Evolutionary conservation across 2,329 filamentous ascomycete genomes (phyloP), one percentile per base, ranked within the genome.

Genomic region (Cladosporium cucumerinum): DNA sequence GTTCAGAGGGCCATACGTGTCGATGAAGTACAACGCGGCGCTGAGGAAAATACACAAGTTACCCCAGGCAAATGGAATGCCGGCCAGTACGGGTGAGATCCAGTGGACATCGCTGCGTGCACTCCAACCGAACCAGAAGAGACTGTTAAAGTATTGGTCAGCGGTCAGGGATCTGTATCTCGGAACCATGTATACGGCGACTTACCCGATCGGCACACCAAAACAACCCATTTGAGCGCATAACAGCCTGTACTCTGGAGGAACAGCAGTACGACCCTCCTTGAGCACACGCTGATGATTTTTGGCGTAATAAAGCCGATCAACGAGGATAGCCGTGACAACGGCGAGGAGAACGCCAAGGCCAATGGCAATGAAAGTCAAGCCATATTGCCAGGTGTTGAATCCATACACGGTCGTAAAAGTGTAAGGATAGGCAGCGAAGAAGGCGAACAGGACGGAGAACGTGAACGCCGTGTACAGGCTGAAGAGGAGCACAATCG

Each of bases 371-470:
- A 94, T 72, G 76, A 97, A 97, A 8, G 87, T 84, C 64, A 95
- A 79, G 16, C 93, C 93, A 18, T 86, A 82, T 76, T 96, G 89
- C 82, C 89, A 94, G 5, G 92, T 82, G 59, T 86, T 86, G 79
- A 96, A 93, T 21, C 85, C 87, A 75, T 96, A 90, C 34, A 89
- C 87, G 28, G 82, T 84, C 25, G 82, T 76, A 73, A 97, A 97
- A 14, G 77, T 70, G 61, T 70, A 73, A 2, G 74, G 74, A 36
- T 71, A 76, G 2, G 73, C 74, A 0, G 70, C 73, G 65, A 75
- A 75, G 68, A 76, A 76, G 10, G 69, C 68, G 65, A 73, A 75
- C 12, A 75, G 66, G 11, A 74, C 68, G 21, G 68, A 66, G 58
- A 76, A 76, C 5, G 67, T 69, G 65, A 76, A 75, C 12, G 71